Base-by-base conservation (phyloP, 306 rosid species). In the Casuarina cunninghamiana region DNA sequence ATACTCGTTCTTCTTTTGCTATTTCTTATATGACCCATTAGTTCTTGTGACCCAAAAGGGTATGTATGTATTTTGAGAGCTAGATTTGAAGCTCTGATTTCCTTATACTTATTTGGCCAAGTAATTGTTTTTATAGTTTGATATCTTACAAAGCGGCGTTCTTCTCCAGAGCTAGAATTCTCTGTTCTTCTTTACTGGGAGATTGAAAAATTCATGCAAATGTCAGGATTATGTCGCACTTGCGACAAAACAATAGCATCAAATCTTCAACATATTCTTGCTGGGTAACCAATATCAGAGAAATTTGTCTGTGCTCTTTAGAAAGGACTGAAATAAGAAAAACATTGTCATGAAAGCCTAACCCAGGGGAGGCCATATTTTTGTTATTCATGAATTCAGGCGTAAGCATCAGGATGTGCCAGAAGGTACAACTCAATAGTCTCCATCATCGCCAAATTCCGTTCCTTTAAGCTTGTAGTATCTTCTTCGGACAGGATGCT, bases 331-430 rank as follows among this genome's bases (percentile, higher is more conserved):
- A 1, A 62, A 37, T 62, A 53, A 17, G 58, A 17, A 53, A 13
- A 12, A 13, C 69, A 32, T 60, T 9, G 41, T 60, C 42, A 5
- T 60, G 15, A 4, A 39, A 12, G 69, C 44, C 69, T 62, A 26
- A 26, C 13, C 38, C 41, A 21, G 5, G 5, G 11, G 8, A 37
- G 32, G 19, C 17, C 21, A 37, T 62, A 35, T 37, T 37, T 12
- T 37, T 0, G 48, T 17, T 38, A 39, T 6, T 17, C 15, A 15
- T 15, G 6, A 65, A 38, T 6, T 65, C 46, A 65, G 39, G n/a
- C 71, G 41, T 65, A 65, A 65, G 69, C 69, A 62, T 37, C 43
- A 0, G 69, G 69, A 62, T 62, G 12, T 4, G 69, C 71, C 71
- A 65, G 49, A 65, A 65, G 71, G 48, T 65, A 65, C 48, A 4